These are phyloP conservation scores for Chenopodium suecicum DNA, from an alignment of 148 eudicot genomes.

Conservation along the genomic window DNA sequence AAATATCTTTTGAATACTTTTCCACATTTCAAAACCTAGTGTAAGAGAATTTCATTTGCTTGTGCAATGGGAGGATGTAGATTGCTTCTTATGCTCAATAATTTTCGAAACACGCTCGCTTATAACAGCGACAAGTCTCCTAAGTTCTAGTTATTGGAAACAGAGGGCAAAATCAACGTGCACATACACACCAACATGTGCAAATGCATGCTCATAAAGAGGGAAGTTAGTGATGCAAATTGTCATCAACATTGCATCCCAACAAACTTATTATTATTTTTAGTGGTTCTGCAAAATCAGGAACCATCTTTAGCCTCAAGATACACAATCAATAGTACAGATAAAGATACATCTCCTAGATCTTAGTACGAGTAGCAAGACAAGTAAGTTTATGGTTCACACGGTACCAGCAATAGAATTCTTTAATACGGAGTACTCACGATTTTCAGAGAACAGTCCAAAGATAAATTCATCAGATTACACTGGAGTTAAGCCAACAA, in stretches of 20 bases:
- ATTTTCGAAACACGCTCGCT: neutral
- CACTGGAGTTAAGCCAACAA: constrained; percentile 53
- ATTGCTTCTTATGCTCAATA: neutral
- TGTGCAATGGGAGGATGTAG: neutral
- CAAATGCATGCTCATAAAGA: neutral
- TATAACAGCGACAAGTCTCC: neutral
- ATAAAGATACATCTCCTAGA: neutral
- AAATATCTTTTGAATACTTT: no score
- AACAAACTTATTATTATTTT: neutral
- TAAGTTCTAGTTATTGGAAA: neutral
- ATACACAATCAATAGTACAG: neutral
- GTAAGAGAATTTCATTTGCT: neutral
- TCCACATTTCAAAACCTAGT: neutral
- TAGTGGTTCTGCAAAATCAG: neutral
- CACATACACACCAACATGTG: neutral
- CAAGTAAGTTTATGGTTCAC: neutral
- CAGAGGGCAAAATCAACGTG: neutral
- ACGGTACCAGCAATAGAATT: neutral
- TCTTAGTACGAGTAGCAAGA: neutral
- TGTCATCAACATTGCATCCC: neutral
- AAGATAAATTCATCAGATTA: constrained; percentile 16
- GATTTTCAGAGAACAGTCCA: neutral
- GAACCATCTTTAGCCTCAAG: neutral
- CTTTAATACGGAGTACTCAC: constrained; percentile 1
- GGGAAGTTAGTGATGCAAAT: neutral